Conservation (phyloP, 1,139 yeast species). For the Pichia terricola region DNA sequence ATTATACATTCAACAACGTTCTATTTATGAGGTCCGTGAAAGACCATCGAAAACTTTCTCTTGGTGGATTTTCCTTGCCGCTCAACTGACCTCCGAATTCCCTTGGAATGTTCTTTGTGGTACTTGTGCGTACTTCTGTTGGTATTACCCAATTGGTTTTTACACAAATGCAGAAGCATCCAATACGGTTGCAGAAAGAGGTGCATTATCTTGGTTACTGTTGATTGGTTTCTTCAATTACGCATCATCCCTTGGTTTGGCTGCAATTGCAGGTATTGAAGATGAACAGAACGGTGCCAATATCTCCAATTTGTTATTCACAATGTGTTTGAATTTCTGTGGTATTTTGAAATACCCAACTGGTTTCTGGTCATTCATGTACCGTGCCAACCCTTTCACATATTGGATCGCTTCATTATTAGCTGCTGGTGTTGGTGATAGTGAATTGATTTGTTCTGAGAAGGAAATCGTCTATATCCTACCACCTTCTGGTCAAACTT, state of each 20-base stretch:
- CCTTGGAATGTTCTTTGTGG: conserved; percentile 68
- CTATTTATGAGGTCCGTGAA: conserved; percentile 82
- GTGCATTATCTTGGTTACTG: conserved; percentile 56
- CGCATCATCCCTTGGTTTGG: conserved; percentile 32
- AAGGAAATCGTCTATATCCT: conserved; percentile 38
- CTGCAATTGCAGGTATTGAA: conserved; percentile 32
- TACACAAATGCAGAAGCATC: conserved; percentile 49
- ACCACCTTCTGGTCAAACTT: conserved; percentile 41
- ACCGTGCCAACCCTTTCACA: conserved; percentile 45
- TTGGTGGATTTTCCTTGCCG: conserved; percentile 43
- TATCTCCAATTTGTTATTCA: conserved; percentile 33
- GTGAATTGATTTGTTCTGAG: conserved; percentile 34
- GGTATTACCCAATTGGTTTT: conserved; percentile 78
- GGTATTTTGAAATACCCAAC: conserved; percentile 47
- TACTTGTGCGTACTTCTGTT: conserved; percentile 57
- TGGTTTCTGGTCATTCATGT: conserved; percentile 52
- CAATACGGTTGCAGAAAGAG: conserved; percentile 45
- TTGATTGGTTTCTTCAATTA: conserved; percentile 29
- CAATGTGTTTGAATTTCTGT: conserved; percentile 44
- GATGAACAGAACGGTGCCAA: conserved; percentile 36
- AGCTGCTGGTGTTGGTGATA: conserved; percentile 34
- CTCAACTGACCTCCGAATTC: conserved; percentile 63
- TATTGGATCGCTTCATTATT: conserved; percentile 42
- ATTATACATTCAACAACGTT: conserved; percentile 59
- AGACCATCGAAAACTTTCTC: conserved; percentile 56